Evolutionary conservation across 805 yeast species (phyloP).

Genomic region (Saturnispora kantuleensis): DNA sequence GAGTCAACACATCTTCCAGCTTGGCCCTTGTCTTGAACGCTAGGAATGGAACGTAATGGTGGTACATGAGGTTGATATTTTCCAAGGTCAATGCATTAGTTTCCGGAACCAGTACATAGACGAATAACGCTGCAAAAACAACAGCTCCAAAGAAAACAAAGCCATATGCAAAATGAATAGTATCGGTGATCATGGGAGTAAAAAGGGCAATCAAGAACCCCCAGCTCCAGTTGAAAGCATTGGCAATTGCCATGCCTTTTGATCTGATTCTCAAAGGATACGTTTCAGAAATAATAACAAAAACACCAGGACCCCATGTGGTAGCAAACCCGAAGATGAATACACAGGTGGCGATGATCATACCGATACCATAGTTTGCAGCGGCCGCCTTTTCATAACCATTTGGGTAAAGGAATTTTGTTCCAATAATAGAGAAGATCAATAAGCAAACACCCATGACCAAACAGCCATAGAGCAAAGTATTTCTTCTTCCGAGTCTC

Average conservation of each 20-base stretch:
- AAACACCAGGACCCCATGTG: conserved; percentile 67
- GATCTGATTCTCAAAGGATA: conserved; percentile 58
- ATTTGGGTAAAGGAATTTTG: conserved; percentile 34
- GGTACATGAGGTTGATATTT: conserved; percentile 42
- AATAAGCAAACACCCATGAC: conserved; percentile 48
- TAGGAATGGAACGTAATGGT: conserved; percentile 16
- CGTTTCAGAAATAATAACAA: conserved; percentile 55
- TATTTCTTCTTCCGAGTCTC: conserved; percentile 75
- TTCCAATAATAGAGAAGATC: conserved; percentile 51
- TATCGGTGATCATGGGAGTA: conserved; percentile 42
- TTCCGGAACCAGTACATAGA: conserved; percentile 41
- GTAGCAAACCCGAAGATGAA: conserved; percentile 59
- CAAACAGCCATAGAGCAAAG: conserved; percentile 36
- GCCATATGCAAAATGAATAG: conserved; percentile 45
- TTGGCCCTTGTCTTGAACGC: conserved; percentile 7
- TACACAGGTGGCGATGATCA: conserved; percentile 56
- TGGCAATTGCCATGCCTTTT: conserved; percentile 54
- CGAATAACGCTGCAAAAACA: conserved; percentile 42
- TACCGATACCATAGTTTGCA: conserved; percentile 44
- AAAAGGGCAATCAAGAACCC: conserved; percentile 44
- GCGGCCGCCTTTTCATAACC: conserved; percentile 32
- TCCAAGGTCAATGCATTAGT: conserved; percentile 46
- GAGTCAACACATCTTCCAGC: background rate
- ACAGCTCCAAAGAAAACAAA: conserved; percentile 26
- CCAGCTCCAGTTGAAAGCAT: conserved; percentile 58